These are phyloP conservation scores for Diphasiastrum complanatum DNA, from an alignment of 83 land plant genomes.

Conservation along the genomic window DNA sequence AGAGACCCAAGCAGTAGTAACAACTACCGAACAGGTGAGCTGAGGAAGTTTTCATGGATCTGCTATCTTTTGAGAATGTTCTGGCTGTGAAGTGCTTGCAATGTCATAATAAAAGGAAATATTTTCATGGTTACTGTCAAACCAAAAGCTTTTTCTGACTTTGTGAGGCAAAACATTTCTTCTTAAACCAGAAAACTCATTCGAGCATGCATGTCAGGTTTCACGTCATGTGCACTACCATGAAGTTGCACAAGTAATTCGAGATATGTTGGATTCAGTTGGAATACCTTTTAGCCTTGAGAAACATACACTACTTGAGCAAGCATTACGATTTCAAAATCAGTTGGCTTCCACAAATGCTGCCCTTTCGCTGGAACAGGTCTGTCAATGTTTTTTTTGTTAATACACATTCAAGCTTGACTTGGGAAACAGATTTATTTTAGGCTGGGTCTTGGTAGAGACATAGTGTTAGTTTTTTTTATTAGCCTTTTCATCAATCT, in stretches of 20 bases:
- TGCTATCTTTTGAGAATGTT: no score
- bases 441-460: not conserved
- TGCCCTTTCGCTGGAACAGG: constrained; percentile 80
- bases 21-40: no score
- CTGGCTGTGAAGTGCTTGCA: no score
- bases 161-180: no score
- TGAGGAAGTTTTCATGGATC: no score
- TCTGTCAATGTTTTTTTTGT: constrained; percentile 18
- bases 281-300: constrained; percentile 76
- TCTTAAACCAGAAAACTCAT: no score
- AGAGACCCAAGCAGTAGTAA: no score
- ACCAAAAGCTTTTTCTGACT: no score
- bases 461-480: not conserved
- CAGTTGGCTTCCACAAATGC: constrained; percentile 51
- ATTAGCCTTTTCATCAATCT: no score
- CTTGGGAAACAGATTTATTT: not conserved
- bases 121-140: no score
- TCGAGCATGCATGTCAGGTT: not conserved
- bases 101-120: no score
- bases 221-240: constrained; percentile 44
- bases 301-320: constrained; percentile 56
- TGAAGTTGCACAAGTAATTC: constrained; percentile 80
- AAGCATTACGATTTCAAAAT: constrained; percentile 65
- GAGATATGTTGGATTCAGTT: constrained; percentile 84
- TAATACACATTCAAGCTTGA: no score